phyloP scores from a whole-genome alignment of 176 grass and related monocot genomes.

The Rhynchospora breviuscula region DNA sequence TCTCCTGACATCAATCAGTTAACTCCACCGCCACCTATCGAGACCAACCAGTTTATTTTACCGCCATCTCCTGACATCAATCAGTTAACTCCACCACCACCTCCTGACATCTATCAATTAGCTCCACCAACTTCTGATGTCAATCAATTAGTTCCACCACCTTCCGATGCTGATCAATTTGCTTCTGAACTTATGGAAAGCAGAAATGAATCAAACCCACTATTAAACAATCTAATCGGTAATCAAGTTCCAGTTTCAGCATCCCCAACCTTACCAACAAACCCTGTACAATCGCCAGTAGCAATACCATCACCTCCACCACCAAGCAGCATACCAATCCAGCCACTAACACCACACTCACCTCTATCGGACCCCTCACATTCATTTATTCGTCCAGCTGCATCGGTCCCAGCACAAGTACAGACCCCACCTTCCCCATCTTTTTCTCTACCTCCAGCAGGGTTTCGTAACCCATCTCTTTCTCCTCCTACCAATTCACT shows the following conservation, averaged over 20 bases:
- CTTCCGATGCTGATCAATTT: neutral
- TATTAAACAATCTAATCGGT: neutral
- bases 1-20: neutral
- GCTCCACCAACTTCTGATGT: no score
- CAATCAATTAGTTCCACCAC: neutral
- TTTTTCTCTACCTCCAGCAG: neutral
- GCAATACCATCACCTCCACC: neutral
- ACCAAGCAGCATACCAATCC: neutral
- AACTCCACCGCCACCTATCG: no score
- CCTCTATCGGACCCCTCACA: neutral
- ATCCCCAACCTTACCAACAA: neutral
- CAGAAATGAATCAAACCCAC: neutral
- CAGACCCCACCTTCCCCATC: neutral
- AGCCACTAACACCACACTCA: neutral
- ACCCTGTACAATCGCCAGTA: neutral
- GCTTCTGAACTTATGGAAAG: neutral
- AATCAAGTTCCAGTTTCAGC: neutral
- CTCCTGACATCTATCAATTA: neutral
- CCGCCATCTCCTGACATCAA: neutral
- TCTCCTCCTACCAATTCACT: slow-evolving; percentile 1
- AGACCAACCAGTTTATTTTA: neutral
- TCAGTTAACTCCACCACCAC: neutral
- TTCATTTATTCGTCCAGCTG: neutral
- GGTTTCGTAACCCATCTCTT: neutral
- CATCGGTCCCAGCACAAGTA: neutral